Base-by-base conservation (phyloP, 75 land plant genomes). In the Gnetum montanum region DNA sequence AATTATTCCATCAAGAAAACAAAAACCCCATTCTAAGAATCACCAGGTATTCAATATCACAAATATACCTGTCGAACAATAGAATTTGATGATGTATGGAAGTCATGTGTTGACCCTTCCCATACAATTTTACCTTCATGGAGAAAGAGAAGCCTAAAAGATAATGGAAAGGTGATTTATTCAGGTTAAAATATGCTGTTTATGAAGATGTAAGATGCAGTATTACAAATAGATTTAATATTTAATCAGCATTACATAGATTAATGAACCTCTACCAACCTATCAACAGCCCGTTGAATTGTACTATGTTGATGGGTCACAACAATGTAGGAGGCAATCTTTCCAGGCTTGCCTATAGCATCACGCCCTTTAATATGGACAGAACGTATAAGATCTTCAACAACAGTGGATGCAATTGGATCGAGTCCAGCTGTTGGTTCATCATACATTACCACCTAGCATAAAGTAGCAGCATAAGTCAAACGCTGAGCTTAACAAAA, bases 291-390 rank as follows among this genome's bases (percentile, higher is more conserved):
- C 45, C 94, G 73, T 73, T 80, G 73, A 41, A 93, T 85, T 19
- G 98, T 93, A 64, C 98, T 93, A 51, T 93, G 95, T 51, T 93
- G 98, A 62, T 93, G 98, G 54, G 94, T 93, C 23, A 93, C 98
- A 57, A 88, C 90, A 22, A 93, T 70, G 48, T 93, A 93, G 6
- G 98, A 93, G 35, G 95, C 71, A 59, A 93, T 88, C 30, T 82
- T 81, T 45, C 98, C 98, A 77, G 82, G 89, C 61, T 72, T 80
- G 28, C 80, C 85, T 22, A 54, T 46, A 38, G 77, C 84, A 76
- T 85, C 84, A 28, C 70, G 72, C 43, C 87, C 95, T 46, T 73
- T 80, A 13, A 72, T 31, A 54, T 93, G 98, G 0, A 93, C 87
- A n/a, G 95, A 85, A 4, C 98, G 90, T 15, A 93, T 93, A 20